These are phyloP conservation scores for Corymbia citriodora DNA, from an alignment of 441 rosid species.

Conservation along the genomic window DNA sequence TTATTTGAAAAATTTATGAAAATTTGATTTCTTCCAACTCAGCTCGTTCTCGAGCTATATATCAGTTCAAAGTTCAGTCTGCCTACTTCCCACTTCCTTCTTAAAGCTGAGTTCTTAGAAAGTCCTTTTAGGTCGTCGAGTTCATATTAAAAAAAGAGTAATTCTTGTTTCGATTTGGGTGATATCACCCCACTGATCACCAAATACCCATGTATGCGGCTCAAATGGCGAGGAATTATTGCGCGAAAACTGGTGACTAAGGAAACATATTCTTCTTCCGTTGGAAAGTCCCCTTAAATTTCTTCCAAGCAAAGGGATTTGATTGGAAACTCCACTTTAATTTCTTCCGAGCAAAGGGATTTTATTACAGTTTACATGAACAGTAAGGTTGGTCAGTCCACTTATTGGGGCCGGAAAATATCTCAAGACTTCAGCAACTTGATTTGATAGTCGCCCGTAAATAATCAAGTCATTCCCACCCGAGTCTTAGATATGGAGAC, in stretches of 20 bases:
- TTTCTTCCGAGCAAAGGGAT: too few relatives aligned
- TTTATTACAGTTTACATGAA: too few relatives aligned
- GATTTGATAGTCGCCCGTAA: not conserved
- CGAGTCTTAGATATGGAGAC: not conserved
- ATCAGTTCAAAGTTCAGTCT: not conserved
- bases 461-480: not conserved
- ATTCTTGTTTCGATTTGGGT: not conserved
- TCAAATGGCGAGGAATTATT: not conserved
- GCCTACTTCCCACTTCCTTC: not conserved
- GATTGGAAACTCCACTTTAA: not conserved
- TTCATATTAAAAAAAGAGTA: not conserved
- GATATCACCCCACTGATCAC: not conserved
- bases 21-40: not conserved
- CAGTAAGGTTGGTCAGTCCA: too few relatives aligned
- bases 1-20: not conserved
- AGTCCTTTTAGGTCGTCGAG: not conserved
- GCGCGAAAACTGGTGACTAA: not conserved
- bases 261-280: not conserved
- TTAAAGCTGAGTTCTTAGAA: not conserved
- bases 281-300: not conserved
- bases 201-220: not conserved
- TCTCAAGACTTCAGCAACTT: not conserved
- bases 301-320: not conserved
- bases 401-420: not conserved
- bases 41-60: not conserved